Base-by-base conservation (phyloP, 2,329 filamentous ascomycete species). In the Pseudogymnoascus sp. region DNA sequence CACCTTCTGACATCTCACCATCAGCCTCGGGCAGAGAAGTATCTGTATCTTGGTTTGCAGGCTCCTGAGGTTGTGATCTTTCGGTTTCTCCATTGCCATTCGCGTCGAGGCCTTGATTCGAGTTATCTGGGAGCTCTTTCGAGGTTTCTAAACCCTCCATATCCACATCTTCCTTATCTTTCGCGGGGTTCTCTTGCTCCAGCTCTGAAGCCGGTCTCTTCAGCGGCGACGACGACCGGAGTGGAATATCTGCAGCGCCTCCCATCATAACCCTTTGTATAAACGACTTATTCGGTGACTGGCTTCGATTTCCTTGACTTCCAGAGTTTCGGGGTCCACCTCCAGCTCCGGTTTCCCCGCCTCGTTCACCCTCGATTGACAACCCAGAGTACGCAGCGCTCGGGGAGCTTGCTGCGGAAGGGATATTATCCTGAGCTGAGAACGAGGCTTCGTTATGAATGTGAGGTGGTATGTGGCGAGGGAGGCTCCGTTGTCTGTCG, bases 221-320 rank as follows among this genome's bases (percentile, higher is more conserved):
- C 64, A 87, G 74, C 6, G 85, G 85, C 18, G 85, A 88, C 29
- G 85, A 86, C 18, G 85, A 85, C 69, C 85, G 80, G 51, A 86
- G 81, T 64, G 81, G 79, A 23, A 79, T 71, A 66, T 86, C 82
- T 68, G 80, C 77, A 73, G 83, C 81, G 67, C 81, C 84, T 67
- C 83, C 82, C 82, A 86, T 86, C 65, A 86, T 80, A 68, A 78
- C 80, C 67, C 82, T 78, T 69, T 79, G 79, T 37, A 69, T 67
- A 47, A 70, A 69, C 23, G 80, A 77, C 60, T 79, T 74, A 66
- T 79, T 77, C 37, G 84, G 81, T 64, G 83, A 85, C 72, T 79
- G 78, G 73, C 78, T 80, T 61, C 66, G 64, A 36, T 62, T 67
- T 47, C 71, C 68, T 61, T 66, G 47, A 31, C 72, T 70, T 63